phyloP scores from a whole-genome alignment of 352 stramenopile genomes.

The Phytophthora crassamura region DNA sequence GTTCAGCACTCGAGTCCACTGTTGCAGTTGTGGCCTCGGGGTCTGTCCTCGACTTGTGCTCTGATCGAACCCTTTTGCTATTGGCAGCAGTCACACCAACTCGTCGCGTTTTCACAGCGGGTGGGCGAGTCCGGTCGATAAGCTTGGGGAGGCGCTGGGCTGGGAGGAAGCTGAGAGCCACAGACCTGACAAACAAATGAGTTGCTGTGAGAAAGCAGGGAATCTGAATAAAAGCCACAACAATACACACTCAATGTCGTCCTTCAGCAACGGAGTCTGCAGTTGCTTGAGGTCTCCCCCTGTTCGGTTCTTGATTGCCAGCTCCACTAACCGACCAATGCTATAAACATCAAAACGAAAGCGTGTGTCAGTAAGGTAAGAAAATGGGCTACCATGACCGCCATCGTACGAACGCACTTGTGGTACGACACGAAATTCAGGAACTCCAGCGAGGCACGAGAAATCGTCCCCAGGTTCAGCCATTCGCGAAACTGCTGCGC shows the following conservation, averaged over 20 bases:
- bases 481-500: constrained; percentile 73
- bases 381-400: background rate
- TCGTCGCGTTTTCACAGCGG: constrained; percentile 39
- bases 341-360: constrained; percentile 34
- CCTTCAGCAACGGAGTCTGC: constrained; percentile 55
- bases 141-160: constrained; percentile 36
- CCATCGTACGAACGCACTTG: constrained; percentile 54
- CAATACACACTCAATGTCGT: constrained; percentile 65
- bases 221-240: background rate
- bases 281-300: constrained; percentile 62
- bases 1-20: constrained; percentile 5
- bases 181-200: constrained; percentile 28
- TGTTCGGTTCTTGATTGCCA: constrained; percentile 79
- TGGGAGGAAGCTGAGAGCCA: constrained; percentile 38
- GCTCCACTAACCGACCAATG: constrained; percentile 81
- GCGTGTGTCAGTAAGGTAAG: constrained; percentile 7
- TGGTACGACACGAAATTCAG: constrained; percentile 89
- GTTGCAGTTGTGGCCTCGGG: constrained; percentile 3
- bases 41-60: constrained; percentile 4
- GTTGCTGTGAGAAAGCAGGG: background rate
- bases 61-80: constrained; percentile 26
- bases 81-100: constrained; percentile 27
- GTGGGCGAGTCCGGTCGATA: constrained; percentile 31
- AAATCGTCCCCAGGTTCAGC: constrained; percentile 68
- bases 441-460: constrained; percentile 81